These are phyloP conservation scores for Hylodesmum podocarpum DNA, from an alignment of 306 rosid species.

Conservation along the genomic window DNA sequence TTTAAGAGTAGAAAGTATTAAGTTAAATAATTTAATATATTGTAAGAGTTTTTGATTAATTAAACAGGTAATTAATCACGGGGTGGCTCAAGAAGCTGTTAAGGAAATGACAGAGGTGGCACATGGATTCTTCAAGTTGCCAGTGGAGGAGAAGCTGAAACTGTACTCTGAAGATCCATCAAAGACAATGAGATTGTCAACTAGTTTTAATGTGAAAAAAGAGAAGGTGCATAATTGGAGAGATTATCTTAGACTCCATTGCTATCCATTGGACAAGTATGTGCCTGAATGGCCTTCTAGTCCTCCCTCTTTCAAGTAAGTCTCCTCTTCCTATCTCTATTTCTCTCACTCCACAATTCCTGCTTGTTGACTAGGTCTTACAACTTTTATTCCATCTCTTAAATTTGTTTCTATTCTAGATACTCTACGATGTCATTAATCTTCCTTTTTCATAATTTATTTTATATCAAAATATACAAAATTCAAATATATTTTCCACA, in stretches of 20 bases:
- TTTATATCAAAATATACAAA: too few species aligned
- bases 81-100: constrained; percentile 54
- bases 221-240: constrained; percentile 90
- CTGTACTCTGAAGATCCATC: constrained; percentile 85
- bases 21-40: too few species aligned
- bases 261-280: constrained; percentile 70
- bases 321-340: background rate
- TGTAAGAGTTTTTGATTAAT: too few species aligned
- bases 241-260: constrained; percentile 90
- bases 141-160: constrained; percentile 84
- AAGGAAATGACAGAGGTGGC: constrained; percentile 54
- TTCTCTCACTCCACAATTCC: background rate
- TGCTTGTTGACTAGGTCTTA: constrained; percentile 8
- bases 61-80: constrained; percentile 71
- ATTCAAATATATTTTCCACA: too few species aligned
- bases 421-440: background rate
- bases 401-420: background rate
- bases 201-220: constrained; percentile 78
- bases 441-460: too few species aligned
- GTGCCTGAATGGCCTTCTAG: constrained; percentile 80
- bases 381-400: background rate
- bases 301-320: constrained; percentile 79
- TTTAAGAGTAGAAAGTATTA: too few species aligned
- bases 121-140: constrained; percentile 59
- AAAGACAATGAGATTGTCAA: constrained; percentile 72